Evolutionary conservation across 441 rosid species (phyloP), one percentile per base, ranked within the genome.

Genomic region (Eutrema salsugineum): DNA sequence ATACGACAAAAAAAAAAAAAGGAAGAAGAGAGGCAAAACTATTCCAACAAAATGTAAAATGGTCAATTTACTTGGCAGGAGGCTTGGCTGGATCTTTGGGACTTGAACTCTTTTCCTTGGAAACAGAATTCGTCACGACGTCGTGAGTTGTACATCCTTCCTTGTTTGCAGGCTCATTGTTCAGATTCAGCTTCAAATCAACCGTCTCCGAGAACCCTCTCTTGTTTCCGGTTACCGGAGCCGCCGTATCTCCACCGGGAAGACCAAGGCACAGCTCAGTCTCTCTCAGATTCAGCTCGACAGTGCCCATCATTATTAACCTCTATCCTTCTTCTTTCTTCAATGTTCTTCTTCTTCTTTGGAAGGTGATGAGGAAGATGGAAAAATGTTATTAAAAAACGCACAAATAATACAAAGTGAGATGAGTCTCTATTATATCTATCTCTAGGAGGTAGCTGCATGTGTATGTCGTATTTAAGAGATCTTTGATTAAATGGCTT

Each of bases 201-300:
- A 89, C 85, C 8, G 94, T 90, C 71, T 87, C 90, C 15, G 81
- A 85, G 80, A 87, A 93, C 2, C 83, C 88, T 87, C 96, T 86
- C 79, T 93, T 93, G 60, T 69, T 72, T 47, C 77, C 77, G 4
- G 73, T 65, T 32, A 71, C 73, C 12, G 65, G 66, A 28, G 42
- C 48, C 49, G 14, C 47, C 55, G 70, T 67, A 43, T 71, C 80
- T 73, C 91, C 87, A 1, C 95, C 95, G 6, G 97, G 95, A 72
- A 93, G 76, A 62, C 98, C 97, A 42, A 93, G 89, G 79, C 93
- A 84, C 57, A 93, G 85, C 79, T 93, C 98, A 14, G 97, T 90
- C 81, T 87, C 98, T 39, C 79, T 91, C 40, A 77, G 38, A 65
- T 77, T 77, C 73, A 76, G 76, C 61, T 70, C 79, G 11, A 64